Base-by-base conservation (phyloP, 1,284 basidiomycete genomes). In the Testicularia cyperi region DNA sequence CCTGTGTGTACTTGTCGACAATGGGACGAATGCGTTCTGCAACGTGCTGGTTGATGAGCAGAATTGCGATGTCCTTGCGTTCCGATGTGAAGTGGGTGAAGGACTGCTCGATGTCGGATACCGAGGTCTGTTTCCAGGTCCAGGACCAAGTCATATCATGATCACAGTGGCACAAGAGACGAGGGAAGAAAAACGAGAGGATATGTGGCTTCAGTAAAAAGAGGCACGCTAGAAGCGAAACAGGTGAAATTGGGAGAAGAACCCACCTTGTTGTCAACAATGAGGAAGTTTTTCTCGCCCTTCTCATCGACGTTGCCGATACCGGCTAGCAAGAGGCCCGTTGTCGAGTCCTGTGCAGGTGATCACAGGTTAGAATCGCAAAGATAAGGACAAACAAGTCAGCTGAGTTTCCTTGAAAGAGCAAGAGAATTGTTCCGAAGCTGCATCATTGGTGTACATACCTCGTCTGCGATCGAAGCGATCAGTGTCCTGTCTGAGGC, bases 1-100 rank as follows among this genome's bases (percentile, higher is more conserved):
- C 86, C 76, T 92, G 88, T 57, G 89, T 86, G 77, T 98, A 98
- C 66, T 86, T 86, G 79, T 99, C 95, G 14, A 98, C 90, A 2
- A 88, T 85, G 0, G 92, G 90, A 38, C 95, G 82, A 69, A 99
- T 99, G 82, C 89, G 90, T 80, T 98, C 95, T 63, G 79, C 74
- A 60, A 80, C 72, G 42, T 74, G 69, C 38, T 76, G 74, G 45
- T 72, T 76, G 58, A 76, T 76, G 7, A 76, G 61, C 5, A 76
- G 49, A 38, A 76, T 76, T 12, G 66, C 74, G 29, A 76, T 75
- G 46, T 76, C 74, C 15, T 70, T 65, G 18, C 74, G 48, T 38
- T 73, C 66, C 21, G 44, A 31, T 9, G 72, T 75, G 31, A 65
- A 71, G 28, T 56, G 56, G 29, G 43, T 47, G 47, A 76, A 76